phyloP scores from a whole-genome alignment of 345 rosid genomes.

The Psidium guajava region DNA sequence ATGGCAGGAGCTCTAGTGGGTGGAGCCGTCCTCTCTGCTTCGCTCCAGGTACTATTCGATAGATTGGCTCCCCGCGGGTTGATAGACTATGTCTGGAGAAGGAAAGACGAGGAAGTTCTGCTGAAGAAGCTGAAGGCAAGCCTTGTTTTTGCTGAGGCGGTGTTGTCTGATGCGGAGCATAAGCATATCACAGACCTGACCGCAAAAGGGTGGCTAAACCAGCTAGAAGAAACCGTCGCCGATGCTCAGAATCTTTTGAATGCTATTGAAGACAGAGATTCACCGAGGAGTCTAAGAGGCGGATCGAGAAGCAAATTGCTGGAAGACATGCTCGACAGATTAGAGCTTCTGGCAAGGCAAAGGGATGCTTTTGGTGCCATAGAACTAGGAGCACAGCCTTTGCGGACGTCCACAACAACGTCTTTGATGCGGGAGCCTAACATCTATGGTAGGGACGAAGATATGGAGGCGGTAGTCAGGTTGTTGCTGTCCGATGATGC shows the following conservation, averaged over 20 bases:
- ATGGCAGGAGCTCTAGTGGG: neutral
- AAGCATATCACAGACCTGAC: neutral
- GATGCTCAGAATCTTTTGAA: slow-evolving; percentile 8
- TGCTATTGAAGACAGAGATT: neutral
- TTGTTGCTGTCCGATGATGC: neutral
- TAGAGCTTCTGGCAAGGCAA: neutral
- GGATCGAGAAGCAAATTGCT: neutral
- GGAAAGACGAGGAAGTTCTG: neutral
- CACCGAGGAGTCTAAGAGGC: neutral
- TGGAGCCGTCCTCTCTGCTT: neutral
- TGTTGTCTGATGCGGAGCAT: slow-evolving; percentile 4
- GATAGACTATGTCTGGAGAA: neutral
- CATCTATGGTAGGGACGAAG: slow-evolving; percentile 14
- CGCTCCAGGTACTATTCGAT: slow-evolving; percentile 3
- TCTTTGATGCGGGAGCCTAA: slow-evolving; percentile 5
- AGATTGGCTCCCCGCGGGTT: neutral
- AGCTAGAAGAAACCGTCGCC: slow-evolving; percentile 3
- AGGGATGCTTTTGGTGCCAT: slow-evolving; percentile 5
- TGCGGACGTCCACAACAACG: neutral
- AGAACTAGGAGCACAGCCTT: neutral
- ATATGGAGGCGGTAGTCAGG: slow-evolving; percentile 3
- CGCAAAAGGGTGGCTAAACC: slow-evolving; percentile 1
- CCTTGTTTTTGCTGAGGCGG: neutral
- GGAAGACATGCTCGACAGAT: neutral
- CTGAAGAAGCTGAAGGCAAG: neutral